Evolutionary conservation across 805 yeast genomes (phyloP).

Genomic region (Kluyveromyces aestuarii): DNA sequence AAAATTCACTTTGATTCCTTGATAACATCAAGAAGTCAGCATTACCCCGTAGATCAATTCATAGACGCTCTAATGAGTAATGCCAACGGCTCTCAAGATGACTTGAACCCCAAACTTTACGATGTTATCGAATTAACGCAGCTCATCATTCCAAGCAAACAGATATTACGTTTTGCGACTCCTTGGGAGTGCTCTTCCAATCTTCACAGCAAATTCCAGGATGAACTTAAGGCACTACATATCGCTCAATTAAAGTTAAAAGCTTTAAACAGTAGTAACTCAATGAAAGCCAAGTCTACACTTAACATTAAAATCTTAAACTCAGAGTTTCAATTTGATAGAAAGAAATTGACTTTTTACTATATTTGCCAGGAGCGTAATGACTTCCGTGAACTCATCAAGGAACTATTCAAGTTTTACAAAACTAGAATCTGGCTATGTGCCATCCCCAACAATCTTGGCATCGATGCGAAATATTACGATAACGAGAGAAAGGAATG

Average conservation of each 20-base stretch:
- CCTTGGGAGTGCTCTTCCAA: conserved; percentile 54
- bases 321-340: conserved; percentile 76
- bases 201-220: conserved; percentile 53
- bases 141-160: conserved; percentile 67
- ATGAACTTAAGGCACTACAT: conserved; percentile 62
- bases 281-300: conserved; percentile 18
- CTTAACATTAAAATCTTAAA: conserved; percentile 53
- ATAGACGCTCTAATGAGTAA: conserved; percentile 21
- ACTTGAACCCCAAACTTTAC: conserved; percentile 25
- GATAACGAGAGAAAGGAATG: conserved; percentile 24
- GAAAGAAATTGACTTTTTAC: conserved; percentile 67
- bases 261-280: conserved; percentile 20
- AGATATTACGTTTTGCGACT: conserved; percentile 66
- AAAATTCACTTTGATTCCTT: conserved; percentile 45
- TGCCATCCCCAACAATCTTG: conserved; percentile 43
- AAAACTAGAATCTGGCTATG: conserved; percentile 80
- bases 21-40: conserved; percentile 25
- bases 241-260: conserved; percentile 50
- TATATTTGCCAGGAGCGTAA: conserved; percentile 55
- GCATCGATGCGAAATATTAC: conserved; percentile 24
- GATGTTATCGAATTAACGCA: conserved; percentile 38
- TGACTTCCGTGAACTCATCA: conserved; percentile 64
- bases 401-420: conserved; percentile 65
- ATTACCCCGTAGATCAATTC: conserved; percentile 20
- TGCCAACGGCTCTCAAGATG: conserved; percentile 16